phyloP scores from a whole-genome alignment of 495 filamentous ascomycete genomes.

The Neurospora africana region DNA sequence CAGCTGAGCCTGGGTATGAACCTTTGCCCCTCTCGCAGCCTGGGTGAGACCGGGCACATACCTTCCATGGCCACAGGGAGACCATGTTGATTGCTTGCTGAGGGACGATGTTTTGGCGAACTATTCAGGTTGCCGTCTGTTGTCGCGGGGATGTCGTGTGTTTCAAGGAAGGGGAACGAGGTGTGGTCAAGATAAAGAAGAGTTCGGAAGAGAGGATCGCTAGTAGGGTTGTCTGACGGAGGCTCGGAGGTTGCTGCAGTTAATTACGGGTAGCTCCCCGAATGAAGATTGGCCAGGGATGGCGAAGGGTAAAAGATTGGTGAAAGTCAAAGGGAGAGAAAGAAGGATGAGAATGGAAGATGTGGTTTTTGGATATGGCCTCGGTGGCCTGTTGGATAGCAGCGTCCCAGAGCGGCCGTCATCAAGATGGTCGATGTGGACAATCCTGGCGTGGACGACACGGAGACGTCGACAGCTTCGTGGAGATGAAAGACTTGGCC shows the following conservation, averaged over 20 bases:
- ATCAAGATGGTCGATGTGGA: not conserved
- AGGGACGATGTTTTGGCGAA: not conserved
- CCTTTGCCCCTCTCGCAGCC: conserved; percentile 4
- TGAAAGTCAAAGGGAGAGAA: not conserved
- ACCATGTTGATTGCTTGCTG: conserved; percentile 47
- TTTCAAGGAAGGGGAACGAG: not conserved
- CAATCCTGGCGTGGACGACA: not conserved
- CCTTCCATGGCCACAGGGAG: conserved; percentile 56
- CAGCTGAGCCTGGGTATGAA: conserved; percentile 6
- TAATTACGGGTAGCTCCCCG: not conserved
- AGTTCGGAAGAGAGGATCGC: not conserved
- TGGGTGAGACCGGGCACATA: conserved; percentile 8
- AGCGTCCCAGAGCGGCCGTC: not conserved
- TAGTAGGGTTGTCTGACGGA: not conserved
- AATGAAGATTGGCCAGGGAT: not conserved
- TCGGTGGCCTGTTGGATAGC: not conserved
- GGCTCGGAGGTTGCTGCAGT: not conserved
- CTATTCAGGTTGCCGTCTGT: not conserved
- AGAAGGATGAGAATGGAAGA: not conserved
- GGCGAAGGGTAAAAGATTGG: not conserved
- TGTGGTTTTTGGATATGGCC: not conserved
- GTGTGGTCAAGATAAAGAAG: not conserved
- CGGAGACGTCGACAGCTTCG: not conserved
- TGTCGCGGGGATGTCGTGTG: not conserved
- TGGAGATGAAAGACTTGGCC: not conserved